These are phyloP conservation scores for Cerioporus squamosus DNA, from an alignment of 1,284 basidiomycete genomes.

Conservation along the genomic window DNA sequence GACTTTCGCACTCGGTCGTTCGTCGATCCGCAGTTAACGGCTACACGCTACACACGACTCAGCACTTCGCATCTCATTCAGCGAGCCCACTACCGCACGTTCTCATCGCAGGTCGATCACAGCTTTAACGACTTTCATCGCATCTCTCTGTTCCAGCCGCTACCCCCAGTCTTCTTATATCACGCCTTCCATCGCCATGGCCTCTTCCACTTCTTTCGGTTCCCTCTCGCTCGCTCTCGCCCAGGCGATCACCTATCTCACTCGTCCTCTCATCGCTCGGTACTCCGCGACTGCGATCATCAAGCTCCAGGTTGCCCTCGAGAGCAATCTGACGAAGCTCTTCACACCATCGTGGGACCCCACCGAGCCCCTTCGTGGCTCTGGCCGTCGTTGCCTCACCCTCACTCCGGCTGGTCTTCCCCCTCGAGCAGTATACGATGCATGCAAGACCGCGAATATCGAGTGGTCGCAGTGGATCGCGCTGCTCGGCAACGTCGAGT, in stretches of 20 bases:
- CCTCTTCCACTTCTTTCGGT: conserved; percentile 45
- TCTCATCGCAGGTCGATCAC: conserved; percentile 72
- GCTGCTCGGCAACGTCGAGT: conserved; percentile 66
- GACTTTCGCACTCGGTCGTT: conserved; percentile 23
- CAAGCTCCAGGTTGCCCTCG: conserved; percentile 70
- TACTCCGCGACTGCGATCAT: conserved; percentile 62
- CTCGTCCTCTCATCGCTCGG: conserved; percentile 57
- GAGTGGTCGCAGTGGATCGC: conserved; percentile 80
- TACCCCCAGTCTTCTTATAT: conserved; percentile 22
- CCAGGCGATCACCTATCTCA: conserved; percentile 74
- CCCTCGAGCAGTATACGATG: conserved; percentile 69
- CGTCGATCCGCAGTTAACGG: conserved; percentile 27
- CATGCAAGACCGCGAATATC: conserved; percentile 67
- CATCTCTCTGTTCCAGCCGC: conserved; percentile 17
- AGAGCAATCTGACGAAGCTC: conserved; percentile 69
- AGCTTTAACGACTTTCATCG: conserved; percentile 26
- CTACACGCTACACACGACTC: conserved; percentile 34
- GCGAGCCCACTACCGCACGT: conserved; percentile 29
- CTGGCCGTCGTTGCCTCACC: conserved; percentile 73
- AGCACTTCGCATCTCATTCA: conserved; percentile 31
- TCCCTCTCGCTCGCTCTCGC: conserved; percentile 68
- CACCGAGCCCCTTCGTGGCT: conserved; percentile 64
- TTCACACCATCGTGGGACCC: conserved; percentile 69
- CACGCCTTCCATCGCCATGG: conserved; percentile 40
- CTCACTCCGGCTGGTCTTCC: conserved; percentile 70